phyloP scores from a whole-genome alignment of 164 flowering plant species.

The Akebia trifoliata region DNA sequence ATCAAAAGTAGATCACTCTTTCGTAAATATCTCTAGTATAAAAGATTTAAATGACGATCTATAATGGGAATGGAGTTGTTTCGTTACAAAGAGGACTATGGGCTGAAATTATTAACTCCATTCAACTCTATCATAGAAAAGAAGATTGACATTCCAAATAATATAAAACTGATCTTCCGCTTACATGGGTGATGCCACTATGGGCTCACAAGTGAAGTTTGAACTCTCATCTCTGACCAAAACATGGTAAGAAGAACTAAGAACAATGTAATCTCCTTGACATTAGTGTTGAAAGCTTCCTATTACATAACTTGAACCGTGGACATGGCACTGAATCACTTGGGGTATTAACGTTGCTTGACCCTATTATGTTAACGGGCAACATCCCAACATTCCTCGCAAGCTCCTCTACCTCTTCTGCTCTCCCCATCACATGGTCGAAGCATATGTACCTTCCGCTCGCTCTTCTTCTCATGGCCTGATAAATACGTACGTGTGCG shows the following conservation, averaged over 20 bases:
- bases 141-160: no score
- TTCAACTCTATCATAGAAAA: no score
- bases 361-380: slow-evolving; percentile 17
- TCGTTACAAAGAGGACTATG: no score
- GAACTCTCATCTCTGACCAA: no score
- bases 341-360: slow-evolving; percentile 10
- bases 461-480: slow-evolving; percentile 45
- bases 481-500: slow-evolving; percentile 52
- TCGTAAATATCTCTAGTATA: no score
- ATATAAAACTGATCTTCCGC: no score
- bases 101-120: no score
- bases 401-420: slow-evolving; percentile 36
- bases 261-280: slow-evolving; percentile 15
- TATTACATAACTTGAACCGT: slow-evolving; percentile 34
- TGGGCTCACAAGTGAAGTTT: no score
- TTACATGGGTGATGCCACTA: no score
- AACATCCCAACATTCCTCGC: slow-evolving; percentile 36
- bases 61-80: no score
- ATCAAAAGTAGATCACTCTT: no score
- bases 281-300: slow-evolving; percentile 40
- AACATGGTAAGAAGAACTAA: slow-evolving; percentile 1
- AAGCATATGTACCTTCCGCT: slow-evolving; percentile 66
- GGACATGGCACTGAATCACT: background rate
- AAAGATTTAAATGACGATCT: no score
- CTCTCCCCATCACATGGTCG: slow-evolving; percentile 34